Evolutionary conservation across 257 asterid genomes (phyloP).

Genomic region (Solanum virginianum): DNA sequence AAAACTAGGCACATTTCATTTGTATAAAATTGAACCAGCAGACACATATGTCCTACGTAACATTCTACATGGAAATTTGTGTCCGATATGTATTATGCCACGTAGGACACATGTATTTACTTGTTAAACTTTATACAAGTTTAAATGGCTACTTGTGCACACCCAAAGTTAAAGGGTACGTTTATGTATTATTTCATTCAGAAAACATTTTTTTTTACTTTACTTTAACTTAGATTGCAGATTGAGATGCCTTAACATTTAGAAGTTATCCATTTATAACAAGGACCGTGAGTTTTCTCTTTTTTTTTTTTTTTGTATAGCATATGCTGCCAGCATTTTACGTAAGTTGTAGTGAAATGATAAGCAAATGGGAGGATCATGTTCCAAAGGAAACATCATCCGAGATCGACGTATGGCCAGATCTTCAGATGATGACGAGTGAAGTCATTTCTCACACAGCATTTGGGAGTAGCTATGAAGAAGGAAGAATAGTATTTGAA

Average conservation of each 20-base stretch:
- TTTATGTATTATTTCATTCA: background rate
- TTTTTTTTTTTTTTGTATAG: constrained; percentile 1
- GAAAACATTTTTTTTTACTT: background rate
- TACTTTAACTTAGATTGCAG: background rate
- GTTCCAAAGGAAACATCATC: constrained; percentile 1
- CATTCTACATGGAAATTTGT: too few relatives aligned
- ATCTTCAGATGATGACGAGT: constrained; percentile 9
- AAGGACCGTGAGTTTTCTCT: background rate
- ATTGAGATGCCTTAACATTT: background rate
- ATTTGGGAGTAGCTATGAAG: constrained; percentile 39
- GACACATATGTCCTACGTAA: too few relatives aligned
- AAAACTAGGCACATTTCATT: too few relatives aligned
- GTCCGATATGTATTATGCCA: too few relatives aligned
- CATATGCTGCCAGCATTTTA: constrained; percentile 30
- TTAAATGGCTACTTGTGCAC: too few relatives aligned
- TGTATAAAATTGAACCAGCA: too few relatives aligned
- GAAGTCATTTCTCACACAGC: constrained; percentile 39
- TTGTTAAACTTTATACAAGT: too few relatives aligned
- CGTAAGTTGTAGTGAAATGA: constrained; percentile 18
- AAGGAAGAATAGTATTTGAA: constrained; percentile 34
- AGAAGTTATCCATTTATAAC: background rate
- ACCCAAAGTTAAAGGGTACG: too few relatives aligned
- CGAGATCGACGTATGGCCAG: constrained; percentile 37
- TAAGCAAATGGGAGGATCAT: constrained; percentile 26
- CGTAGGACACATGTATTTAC: too few relatives aligned